Percentiles rank a stretch among this genome's conserved stretches.
Evolutionary conservation across 305 asterid species (phyloP).

Genomic region (Fraxinus baroniana): DNA sequence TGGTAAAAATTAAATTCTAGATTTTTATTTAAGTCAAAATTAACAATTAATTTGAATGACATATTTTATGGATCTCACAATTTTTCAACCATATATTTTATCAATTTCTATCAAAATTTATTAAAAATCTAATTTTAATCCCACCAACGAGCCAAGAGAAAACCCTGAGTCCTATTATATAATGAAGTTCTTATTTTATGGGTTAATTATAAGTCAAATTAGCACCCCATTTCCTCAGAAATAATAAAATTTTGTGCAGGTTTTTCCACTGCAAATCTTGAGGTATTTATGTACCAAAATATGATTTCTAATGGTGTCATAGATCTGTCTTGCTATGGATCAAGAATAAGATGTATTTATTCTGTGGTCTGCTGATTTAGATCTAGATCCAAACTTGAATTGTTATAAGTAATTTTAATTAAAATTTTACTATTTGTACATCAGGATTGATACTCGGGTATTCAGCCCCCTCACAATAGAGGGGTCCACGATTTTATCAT

Average conservation of each 20-base stretch:
- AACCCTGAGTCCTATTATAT: no score
- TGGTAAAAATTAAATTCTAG: not conserved
- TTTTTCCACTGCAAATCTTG: slow-evolving; percentile 16
- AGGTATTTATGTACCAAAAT: not conserved
- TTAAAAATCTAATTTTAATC: no score
- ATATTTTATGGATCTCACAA: not conserved
- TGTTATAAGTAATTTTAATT: not conserved
- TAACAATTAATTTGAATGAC: no score
- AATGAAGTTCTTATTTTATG: not conserved
- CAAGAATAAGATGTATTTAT: slow-evolving; percentile 12
- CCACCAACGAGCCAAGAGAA: not conserved
- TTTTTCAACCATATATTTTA: not conserved
- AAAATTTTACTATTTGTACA: not conserved
- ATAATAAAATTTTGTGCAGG: slow-evolving; percentile 18
- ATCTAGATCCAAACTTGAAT: slow-evolving; percentile 50
- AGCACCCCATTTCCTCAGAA: not conserved
- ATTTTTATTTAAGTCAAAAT: no score
- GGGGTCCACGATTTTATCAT: not conserved
- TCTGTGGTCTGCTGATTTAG: slow-evolving; percentile 33
- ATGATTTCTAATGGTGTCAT: slow-evolving; percentile 33
- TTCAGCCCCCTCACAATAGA: not conserved
- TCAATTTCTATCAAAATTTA: no score
- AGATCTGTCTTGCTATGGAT: slow-evolving; percentile 48
- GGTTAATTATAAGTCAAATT: slow-evolving; percentile 29
- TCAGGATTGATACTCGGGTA: not conserved